phyloP scores from a whole-genome alignment of 2,329 filamentous ascomycete species.

The Thelonectria rubi region DNA sequence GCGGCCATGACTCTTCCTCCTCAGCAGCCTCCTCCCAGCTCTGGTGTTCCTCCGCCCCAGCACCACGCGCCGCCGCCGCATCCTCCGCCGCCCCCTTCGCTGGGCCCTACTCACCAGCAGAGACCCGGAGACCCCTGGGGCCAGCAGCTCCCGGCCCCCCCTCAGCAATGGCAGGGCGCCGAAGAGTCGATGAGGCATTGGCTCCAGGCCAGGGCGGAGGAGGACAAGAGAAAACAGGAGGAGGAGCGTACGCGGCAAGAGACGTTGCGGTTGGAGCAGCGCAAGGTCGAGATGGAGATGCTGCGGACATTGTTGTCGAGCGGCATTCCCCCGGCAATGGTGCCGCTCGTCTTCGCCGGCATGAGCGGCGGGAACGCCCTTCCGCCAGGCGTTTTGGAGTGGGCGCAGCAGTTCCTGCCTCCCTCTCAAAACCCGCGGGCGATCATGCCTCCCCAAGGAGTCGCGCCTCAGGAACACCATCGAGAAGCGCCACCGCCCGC shows the following conservation, averaged over 20 bases:
- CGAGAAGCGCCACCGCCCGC: slow-evolving; percentile 60
- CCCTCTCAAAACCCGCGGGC: slow-evolving; percentile 58
- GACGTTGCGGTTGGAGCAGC: slow-evolving; percentile 73
- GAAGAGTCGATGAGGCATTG: slow-evolving; percentile 78
- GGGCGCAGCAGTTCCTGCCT: slow-evolving; percentile 72
- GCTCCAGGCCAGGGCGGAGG: slow-evolving; percentile 76
- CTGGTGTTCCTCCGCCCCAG: slow-evolving; percentile 39
- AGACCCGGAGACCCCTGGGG: slow-evolving; percentile 52
- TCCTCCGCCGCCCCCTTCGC: slow-evolving; percentile 40
- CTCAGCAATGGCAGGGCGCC: slow-evolving; percentile 71
- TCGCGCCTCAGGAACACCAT: slow-evolving; percentile 63
- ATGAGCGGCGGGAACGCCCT: slow-evolving; percentile 69
- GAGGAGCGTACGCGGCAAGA: slow-evolving; percentile 76
- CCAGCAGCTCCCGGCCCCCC: slow-evolving; percentile 68
- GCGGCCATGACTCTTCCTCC: slow-evolving; percentile 70
- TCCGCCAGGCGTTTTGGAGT: slow-evolving; percentile 70
- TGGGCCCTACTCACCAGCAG: slow-evolving; percentile 44
- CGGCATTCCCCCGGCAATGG: slow-evolving; percentile 77
- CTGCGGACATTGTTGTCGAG: slow-evolving; percentile 72
- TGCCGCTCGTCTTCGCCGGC: slow-evolving; percentile 78
- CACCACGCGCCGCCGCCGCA: slow-evolving; percentile 46
- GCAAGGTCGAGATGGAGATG: slow-evolving; percentile 77
- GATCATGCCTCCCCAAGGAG: slow-evolving; percentile 59
- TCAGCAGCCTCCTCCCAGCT: slow-evolving; percentile 49
- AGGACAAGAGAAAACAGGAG: slow-evolving; percentile 77